phyloP scores from a whole-genome alignment of 768 basidiomycete genomes.

The Amanita muscaria region DNA sequence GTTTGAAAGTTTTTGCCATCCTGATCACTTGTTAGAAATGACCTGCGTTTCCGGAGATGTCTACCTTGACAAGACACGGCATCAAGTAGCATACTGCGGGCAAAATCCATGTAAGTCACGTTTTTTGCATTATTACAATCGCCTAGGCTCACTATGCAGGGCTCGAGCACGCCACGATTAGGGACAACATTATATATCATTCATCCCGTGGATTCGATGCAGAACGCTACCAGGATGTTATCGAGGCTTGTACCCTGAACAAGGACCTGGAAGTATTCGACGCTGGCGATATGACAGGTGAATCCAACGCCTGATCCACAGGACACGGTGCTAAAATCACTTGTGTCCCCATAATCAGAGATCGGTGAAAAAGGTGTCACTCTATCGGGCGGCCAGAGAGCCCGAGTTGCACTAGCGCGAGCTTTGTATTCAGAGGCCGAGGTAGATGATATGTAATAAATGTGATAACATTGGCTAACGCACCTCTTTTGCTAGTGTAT shows the following conservation, averaged over 20 bases:
- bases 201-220: conserved; percentile 49
- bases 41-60: conserved; percentile 45
- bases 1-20: conserved; percentile 6
- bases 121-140: not conserved
- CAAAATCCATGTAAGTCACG: conserved; percentile 50
- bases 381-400: conserved; percentile 65
- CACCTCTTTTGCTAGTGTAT: conserved; percentile 31
- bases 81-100: conserved; percentile 60
- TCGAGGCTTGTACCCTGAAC: conserved; percentile 69
- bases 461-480: not conserved
- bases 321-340: no score
- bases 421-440: conserved; percentile 69
- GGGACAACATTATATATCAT: conserved; percentile 76
- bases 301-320: no score
- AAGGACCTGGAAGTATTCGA: conserved; percentile 66
- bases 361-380: conserved; percentile 80
- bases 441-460: conserved; percentile 20
- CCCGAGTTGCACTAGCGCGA: conserved; percentile 68
- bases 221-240: conserved; percentile 53
- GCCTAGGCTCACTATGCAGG: conserved; percentile 25
- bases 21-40: conserved; percentile 38
- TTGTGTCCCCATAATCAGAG: no score
- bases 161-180: conserved; percentile 75
- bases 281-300: conserved; percentile 72
- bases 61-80: conserved; percentile 44